Conservation (phyloP, 2,329 filamentous ascomycete genomes). For the Aspergillus calidoustus region DNA sequence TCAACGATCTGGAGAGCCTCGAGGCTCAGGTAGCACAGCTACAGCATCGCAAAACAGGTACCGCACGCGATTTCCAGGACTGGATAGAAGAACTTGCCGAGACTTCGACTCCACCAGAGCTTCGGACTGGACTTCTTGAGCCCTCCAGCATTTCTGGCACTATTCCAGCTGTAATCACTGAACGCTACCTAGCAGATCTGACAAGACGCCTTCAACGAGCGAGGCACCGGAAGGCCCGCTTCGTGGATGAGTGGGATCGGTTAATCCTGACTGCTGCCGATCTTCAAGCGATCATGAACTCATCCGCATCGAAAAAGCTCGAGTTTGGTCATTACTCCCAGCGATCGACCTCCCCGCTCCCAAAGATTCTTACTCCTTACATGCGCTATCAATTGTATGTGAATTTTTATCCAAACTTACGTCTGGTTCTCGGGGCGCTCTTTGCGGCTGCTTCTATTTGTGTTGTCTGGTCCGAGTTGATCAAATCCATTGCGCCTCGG, state of each 20-base stretch:
- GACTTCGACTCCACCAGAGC: constrained; percentile 70
- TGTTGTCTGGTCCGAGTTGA: constrained; percentile 91
- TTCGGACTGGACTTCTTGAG: constrained; percentile 47
- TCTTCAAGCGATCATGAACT: constrained; percentile 82
- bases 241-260: constrained; percentile 82
- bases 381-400: constrained; percentile 79
- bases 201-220: constrained; percentile 81
- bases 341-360: constrained; percentile 59
- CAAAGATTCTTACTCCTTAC: constrained; percentile 74
- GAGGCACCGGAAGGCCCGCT: constrained; percentile 80
- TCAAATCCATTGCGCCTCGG: constrained; percentile 78
- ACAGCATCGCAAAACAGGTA: constrained; percentile 78
- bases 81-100: constrained; percentile 97
- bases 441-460: constrained; percentile 76
- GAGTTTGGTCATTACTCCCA: constrained; percentile 69
- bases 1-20: constrained; percentile 76
- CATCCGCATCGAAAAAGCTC: constrained; percentile 77
- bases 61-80: constrained; percentile 75
- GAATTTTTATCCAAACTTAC: constrained; percentile 70
- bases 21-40: constrained; percentile 82
- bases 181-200: constrained; percentile 88
- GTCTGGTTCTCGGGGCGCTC: constrained; percentile 67
- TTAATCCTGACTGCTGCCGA: constrained; percentile 75
- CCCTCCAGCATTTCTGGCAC: constrained; percentile 34
- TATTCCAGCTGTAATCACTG: constrained; percentile 83